Evolutionary conservation across 2,329 filamentous ascomycete genomes (phyloP).

Genomic region (Colletotrichum graminicola): DNA sequence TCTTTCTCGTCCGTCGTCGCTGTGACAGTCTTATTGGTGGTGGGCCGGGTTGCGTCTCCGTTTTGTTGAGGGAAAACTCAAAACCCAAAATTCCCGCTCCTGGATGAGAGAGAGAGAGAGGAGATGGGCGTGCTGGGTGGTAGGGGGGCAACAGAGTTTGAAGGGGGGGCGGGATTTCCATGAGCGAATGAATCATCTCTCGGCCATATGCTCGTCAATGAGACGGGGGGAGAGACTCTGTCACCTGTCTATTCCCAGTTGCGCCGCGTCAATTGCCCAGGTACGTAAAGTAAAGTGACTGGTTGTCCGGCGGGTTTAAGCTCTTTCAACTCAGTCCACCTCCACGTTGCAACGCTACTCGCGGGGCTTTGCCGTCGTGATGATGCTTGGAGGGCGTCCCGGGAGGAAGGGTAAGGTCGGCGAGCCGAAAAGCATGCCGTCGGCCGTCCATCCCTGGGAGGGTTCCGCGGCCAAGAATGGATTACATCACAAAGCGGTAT

Average conservation of each 20-base stretch:
- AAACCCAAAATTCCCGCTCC: background rate
- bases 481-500: background rate
- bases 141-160: background rate
- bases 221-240: background rate
- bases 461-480: background rate
- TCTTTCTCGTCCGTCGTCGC: background rate
- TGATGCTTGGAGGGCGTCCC: background rate
- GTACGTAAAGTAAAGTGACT: background rate
- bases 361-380: background rate
- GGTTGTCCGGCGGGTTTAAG: background rate
- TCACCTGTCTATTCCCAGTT: background rate
- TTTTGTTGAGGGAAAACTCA: conserved; percentile 2
- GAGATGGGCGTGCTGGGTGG: background rate
- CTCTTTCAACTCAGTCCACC: background rate
- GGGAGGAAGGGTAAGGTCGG: background rate
- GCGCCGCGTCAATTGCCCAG: background rate
- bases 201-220: background rate
- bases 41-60: background rate
- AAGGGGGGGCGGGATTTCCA: background rate
- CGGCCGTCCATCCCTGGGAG: background rate
- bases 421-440: background rate
- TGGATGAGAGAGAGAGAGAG: background rate
- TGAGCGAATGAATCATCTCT: conserved; percentile 15
- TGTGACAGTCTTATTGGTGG: background rate
- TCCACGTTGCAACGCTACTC: background rate